Evolutionary conservation across 169 alveolate genomes (phyloP).

Genomic region (Plasmodium sp.): DNA sequence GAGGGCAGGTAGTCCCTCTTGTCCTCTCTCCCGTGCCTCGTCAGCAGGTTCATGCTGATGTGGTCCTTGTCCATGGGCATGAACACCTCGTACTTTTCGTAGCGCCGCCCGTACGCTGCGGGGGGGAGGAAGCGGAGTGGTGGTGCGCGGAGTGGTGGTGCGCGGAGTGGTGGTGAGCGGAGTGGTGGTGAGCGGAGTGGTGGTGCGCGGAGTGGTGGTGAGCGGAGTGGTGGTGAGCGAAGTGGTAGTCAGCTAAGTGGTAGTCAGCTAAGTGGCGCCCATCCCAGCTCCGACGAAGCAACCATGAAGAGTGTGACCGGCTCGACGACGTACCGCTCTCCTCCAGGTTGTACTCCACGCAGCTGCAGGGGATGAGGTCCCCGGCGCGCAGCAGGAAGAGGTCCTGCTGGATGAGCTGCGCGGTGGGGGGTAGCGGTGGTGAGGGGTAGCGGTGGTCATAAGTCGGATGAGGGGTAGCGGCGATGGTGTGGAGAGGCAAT

Average conservation of each 20-base stretch:
- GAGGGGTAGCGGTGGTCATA: neutral
- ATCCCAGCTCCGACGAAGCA: neutral
- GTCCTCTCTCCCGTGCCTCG: conserved; percentile 41
- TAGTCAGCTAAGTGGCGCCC: no score
- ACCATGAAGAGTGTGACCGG: neutral
- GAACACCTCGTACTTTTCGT: conserved; percentile 43
- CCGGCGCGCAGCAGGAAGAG: conserved; percentile 53
- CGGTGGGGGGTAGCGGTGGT: neutral
- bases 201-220: neutral
- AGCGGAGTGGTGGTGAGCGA: neutral
- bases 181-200: neutral
- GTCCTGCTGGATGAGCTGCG: conserved; percentile 65
- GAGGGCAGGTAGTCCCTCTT: conserved; percentile 68
- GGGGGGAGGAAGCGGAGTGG: neutral
- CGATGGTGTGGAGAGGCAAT: no score
- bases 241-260: neutral
- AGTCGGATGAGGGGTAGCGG: neutral
- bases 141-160: neutral
- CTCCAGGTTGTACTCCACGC: conserved; percentile 33
- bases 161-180: neutral
- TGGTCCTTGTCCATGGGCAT: conserved; percentile 55
- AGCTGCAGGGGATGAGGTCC: conserved; percentile 49
- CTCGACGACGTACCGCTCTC: conserved; percentile 2
- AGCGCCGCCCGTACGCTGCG: conserved; percentile 34
- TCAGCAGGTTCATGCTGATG: conserved; percentile 25